Evolutionary conservation across 768 basidiomycete species (phyloP), one percentile per base, ranked within the genome.

Genomic region (Naganishia onofrii): DNA sequence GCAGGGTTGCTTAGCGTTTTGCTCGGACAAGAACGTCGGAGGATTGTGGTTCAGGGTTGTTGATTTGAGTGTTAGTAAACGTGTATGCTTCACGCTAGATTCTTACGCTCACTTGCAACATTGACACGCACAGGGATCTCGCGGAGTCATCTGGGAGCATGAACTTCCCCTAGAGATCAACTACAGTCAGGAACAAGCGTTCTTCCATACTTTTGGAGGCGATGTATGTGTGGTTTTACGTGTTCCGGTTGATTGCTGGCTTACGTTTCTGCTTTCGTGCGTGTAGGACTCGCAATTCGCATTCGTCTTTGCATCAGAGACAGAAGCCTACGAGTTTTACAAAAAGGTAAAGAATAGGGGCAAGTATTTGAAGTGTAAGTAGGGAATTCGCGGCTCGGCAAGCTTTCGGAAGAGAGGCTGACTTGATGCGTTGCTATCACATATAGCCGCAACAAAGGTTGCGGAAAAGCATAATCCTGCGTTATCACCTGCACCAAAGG

Each of bases 101-200:
- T 21, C 44, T 19, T 2, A n/a, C 12, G 21, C 38, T 46, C 32
- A 12, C 7, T n/a, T 51, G 13, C 42, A 2, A 21, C 15, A 31
- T 51, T n/a, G 19, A 36, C 52, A 15, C 21, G 32, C 12, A 52
- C 82, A 84, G 73, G 91, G 92, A 23, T 91, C 91, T 3, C 83
- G 92, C 66, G 93, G 92, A 5, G 86, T 93, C 26, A 87, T 93
- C 52, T 99, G 95, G 95, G 88, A 92, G 69, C 91, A 96, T 73
- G 93, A 95, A 79, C 81, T 97, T 5, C 95, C 93, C 74, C 84
- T 89, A 29, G 88, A 87, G 36, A 86, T 95, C 72, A 87, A 90
- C 68, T 92, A 92, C 78, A 83, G 86, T 76, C 85, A 89, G 76
- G 95, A 98, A 78, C 84, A 93, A 71, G 85, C 89, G 1, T 94